phyloP scores from a whole-genome alignment of 1,284 basidiomycete genomes.

The Exobasidium cylindrosporum region DNA sequence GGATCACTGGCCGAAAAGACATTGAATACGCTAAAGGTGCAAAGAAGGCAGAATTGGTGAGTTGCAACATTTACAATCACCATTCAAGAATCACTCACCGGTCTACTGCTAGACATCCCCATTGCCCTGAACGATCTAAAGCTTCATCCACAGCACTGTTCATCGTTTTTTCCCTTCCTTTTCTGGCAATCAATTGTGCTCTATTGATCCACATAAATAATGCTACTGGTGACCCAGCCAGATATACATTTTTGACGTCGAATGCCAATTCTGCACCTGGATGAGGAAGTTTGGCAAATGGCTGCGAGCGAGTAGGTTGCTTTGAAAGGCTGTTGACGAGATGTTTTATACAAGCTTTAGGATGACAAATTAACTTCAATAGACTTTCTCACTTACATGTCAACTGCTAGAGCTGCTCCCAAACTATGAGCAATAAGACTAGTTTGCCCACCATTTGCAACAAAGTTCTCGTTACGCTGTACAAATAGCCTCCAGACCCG shows the following conservation, averaged over 20 bases:
- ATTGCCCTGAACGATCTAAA: conserved; percentile 59
- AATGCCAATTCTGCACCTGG: conserved; percentile 36
- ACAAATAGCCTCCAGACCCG: conserved; percentile 61
- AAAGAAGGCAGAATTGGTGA: too few relatives aligned
- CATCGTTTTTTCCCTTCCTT: conserved; percentile 59
- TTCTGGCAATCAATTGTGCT: conserved; percentile 61
- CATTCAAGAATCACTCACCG: not conserved
- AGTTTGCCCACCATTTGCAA: conserved; percentile 57
- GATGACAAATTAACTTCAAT: conserved; percentile 57
- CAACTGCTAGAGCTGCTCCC: conserved; percentile 61
- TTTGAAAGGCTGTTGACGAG: conserved; percentile 57
- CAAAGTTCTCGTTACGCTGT: conserved; percentile 59
- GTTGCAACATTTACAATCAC: conserved; percentile 1
- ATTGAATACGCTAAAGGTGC: conserved; percentile 57
- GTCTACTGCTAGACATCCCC: conserved; percentile 61
- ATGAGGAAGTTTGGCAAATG: conserved; percentile 9
- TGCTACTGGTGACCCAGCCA: conserved; percentile 61
- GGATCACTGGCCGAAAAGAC: conserved; percentile 62
- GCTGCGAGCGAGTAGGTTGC: conserved; percentile 58
- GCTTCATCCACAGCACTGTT: conserved; percentile 59
- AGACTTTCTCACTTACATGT: conserved; percentile 58
- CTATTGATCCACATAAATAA: conserved; percentile 62
- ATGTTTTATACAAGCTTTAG: conserved; percentile 59
- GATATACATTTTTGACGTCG: conserved; percentile 60
- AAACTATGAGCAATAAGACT: conserved; percentile 59